Percentiles rank a stretch among this genome's conserved stretches.
phyloP scores from a whole-genome alignment of 2,329 filamentous ascomycete genomes.

The Alternaria dauci region DNA sequence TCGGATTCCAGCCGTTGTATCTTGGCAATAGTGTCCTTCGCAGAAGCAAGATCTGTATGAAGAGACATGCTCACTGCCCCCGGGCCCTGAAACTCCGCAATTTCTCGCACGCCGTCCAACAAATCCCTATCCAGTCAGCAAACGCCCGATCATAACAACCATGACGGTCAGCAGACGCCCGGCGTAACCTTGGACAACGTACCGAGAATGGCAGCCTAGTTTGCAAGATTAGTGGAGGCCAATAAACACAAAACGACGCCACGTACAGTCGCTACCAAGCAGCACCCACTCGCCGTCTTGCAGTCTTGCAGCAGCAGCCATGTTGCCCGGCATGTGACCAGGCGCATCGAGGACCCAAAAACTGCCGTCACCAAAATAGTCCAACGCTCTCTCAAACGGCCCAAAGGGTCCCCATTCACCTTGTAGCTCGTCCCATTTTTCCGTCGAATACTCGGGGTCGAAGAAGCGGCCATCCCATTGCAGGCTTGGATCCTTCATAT shows the following conservation, averaged over 20 bases:
- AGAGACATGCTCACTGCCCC: constrained; percentile 34
- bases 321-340: constrained; percentile 51
- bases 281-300: constrained; percentile 40
- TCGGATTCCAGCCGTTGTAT: constrained; percentile 37
- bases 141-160: background rate
- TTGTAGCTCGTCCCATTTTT: constrained; percentile 37
- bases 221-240: background rate
- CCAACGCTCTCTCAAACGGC: constrained; percentile 47
- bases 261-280: constrained; percentile 44
- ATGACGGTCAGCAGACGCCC: background rate
- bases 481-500: constrained; percentile 31
- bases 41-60: constrained; percentile 37
- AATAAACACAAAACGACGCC: background rate
- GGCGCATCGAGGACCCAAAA: constrained; percentile 52
- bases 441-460: constrained; percentile 39
- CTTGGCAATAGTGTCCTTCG: constrained; percentile 37
- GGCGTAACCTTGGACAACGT: background rate
- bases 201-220: constrained; percentile 43
- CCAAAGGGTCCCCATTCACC: constrained; percentile 46
- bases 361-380: constrained; percentile 52
- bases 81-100: constrained; percentile 39
- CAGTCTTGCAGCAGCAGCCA: constrained; percentile 46
- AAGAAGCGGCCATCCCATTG: constrained; percentile 49
- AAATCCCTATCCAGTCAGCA: constrained; percentile 32
- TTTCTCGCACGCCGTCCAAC: constrained; percentile 38